Percentiles rank a stretch among this genome's conserved stretches.
Conservation (phyloP, 148 eudicot genomes). For the Vaccinium macrocarpon region DNA sequence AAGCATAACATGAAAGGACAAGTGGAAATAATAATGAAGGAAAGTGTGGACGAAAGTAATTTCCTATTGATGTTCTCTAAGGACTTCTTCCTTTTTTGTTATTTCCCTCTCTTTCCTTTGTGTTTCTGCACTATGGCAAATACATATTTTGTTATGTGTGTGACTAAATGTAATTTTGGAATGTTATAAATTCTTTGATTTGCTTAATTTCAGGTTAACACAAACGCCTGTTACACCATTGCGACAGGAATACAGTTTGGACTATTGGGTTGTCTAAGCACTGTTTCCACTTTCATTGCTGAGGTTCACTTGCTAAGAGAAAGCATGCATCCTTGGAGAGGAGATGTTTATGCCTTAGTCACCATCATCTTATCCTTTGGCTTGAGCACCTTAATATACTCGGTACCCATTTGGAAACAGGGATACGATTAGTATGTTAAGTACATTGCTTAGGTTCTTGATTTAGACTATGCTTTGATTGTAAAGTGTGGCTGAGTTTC, state of each 20-base stretch:
- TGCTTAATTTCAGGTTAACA: slow-evolving; percentile 41
- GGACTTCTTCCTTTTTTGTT: not conserved
- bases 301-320: slow-evolving; percentile 68
- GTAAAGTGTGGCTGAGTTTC: not conserved
- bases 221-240: slow-evolving; percentile 41
- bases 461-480: not conserved
- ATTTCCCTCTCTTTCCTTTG: not conserved
- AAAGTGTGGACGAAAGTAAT: not conserved
- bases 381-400: slow-evolving; percentile 76
- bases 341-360: slow-evolving; percentile 63
- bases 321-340: slow-evolving; percentile 68
- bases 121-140: not conserved
- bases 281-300: slow-evolving; percentile 86
- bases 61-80: too few relatives aligned
- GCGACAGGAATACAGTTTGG: slow-evolving; percentile 78
- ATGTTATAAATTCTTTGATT: not conserved
- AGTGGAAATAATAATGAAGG: not conserved
- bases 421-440: slow-evolving; percentile 35
- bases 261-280: slow-evolving; percentile 73
- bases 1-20: not conserved
- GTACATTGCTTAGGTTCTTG: not conserved
- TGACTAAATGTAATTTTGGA: not conserved
- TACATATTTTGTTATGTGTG: not conserved
- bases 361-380: slow-evolving; percentile 60
- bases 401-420: slow-evolving; percentile 65